Percentiles rank a stretch among this genome's conserved stretches.
Conservation (phyloP, 2,329 filamentous ascomycete species). For the Phaeosphaeriaceae sp. region DNA sequence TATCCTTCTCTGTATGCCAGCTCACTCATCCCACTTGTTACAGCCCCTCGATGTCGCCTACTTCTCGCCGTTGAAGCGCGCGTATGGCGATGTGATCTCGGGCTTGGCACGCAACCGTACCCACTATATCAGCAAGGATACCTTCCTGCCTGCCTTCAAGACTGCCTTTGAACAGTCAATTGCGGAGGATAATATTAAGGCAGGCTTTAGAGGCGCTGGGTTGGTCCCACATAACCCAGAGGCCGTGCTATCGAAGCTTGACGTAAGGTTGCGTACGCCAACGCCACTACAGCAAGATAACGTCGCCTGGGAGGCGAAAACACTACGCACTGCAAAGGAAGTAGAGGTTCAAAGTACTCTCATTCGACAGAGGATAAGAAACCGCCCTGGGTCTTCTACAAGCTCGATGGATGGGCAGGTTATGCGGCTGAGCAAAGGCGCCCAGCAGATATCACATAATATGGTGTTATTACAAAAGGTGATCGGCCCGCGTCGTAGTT, state of each 20-base stretch:
- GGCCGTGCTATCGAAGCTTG: constrained; percentile 42
- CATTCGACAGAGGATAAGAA: constrained; percentile 10
- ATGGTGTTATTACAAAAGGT: too few relatives aligned
- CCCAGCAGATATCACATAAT: constrained; percentile 11
- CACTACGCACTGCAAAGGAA: constrained; percentile 10
- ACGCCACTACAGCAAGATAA: constrained; percentile 2
- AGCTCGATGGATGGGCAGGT: constrained; percentile 8
- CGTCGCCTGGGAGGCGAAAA: constrained; percentile 7
- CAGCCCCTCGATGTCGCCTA: constrained; percentile 50
- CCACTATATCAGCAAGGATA: constrained; percentile 34
- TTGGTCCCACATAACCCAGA: constrained; percentile 42
- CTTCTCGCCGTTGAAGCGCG: constrained; percentile 47
- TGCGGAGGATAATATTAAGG: constrained; percentile 34
- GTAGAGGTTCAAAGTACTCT: constrained; percentile 11
- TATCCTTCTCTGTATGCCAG: constrained; percentile 40
- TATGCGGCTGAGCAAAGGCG: constrained; percentile 12
- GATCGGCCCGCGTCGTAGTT: too few relatives aligned
- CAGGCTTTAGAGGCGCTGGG: constrained; percentile 40
- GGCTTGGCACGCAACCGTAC: constrained; percentile 34
- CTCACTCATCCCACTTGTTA: constrained; percentile 47
- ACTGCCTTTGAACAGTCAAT: constrained; percentile 33
- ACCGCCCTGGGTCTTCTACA: constrained; percentile 4
- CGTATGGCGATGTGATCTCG: constrained; percentile 39
- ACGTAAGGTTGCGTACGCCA: constrained; percentile 23
- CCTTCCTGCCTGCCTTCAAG: constrained; percentile 32